phyloP scores from a whole-genome alignment of 1,139 yeast genomes.

The Pichia sp. region DNA sequence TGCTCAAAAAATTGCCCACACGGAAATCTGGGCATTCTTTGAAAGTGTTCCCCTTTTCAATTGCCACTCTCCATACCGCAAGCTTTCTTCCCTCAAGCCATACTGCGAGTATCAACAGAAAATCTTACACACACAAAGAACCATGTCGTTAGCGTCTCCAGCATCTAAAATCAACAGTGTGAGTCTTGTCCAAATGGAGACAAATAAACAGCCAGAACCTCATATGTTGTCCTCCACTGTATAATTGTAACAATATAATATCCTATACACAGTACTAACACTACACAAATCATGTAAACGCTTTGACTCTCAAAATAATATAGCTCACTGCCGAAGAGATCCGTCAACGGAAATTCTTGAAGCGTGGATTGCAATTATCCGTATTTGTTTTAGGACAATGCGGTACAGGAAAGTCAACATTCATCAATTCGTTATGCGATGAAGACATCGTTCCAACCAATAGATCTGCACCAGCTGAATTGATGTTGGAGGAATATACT shows the following conservation, averaged over 20 bases:
- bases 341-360: slow-evolving; percentile 52
- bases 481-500: slow-evolving; percentile 20
- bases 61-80: too few species aligned
- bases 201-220: neutral
- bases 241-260: neutral
- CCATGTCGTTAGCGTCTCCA: slow-evolving; percentile 3
- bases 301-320: neutral
- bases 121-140: neutral
- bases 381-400: slow-evolving; percentile 54
- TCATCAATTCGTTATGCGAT: slow-evolving; percentile 54
- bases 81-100: too few species aligned
- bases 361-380: slow-evolving; percentile 50
- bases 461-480: slow-evolving; percentile 20
- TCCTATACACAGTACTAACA: neutral
- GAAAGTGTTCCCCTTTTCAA: too few species aligned
- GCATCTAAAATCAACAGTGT: slow-evolving; percentile 6
- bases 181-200: neutral
- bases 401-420: slow-evolving; percentile 58
- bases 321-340: slow-evolving; percentile 36
- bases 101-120: neutral
- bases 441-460: slow-evolving; percentile 22
- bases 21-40: too few species aligned
- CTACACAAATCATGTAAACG: neutral
- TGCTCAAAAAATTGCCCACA: too few species aligned
- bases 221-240: too few species aligned